These are phyloP conservation scores for Plasmodium falciparum DNA, from an alignment of 169 alveolate species.

Conservation along the genomic window DNA sequence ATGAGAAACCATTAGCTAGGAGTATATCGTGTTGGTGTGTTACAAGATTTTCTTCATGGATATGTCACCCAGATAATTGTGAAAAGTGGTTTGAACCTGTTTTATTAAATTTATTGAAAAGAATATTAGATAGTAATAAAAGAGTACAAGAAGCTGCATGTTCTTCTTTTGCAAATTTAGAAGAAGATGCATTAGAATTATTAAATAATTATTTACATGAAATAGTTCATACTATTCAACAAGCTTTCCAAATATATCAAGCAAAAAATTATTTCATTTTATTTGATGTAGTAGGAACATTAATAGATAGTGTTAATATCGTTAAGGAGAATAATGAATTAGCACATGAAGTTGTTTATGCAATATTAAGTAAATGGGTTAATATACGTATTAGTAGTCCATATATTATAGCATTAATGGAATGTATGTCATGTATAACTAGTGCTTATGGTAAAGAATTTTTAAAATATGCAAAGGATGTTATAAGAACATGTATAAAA, in stretches of 20 bases:
- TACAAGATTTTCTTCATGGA: constrained; percentile 90
- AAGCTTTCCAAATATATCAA: constrained; percentile 87
- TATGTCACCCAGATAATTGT: constrained; percentile 81
- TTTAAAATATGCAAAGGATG: constrained; percentile 73
- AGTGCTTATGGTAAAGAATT: constrained; percentile 76
- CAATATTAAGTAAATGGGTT: constrained; percentile 55
- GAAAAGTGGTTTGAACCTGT: constrained; percentile 78
- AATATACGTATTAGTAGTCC: constrained; percentile 69
- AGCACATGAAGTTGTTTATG: constrained; percentile 71
- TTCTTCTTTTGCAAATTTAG: constrained; percentile 92
- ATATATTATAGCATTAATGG: constrained; percentile 71
- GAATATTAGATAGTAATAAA: constrained; percentile 91
- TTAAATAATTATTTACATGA: constrained; percentile 84
- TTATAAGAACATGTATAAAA: constrained; percentile 73
- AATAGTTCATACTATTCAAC: constrained; percentile 82
- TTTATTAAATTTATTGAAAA: constrained; percentile 78
- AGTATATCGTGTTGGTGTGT: constrained; percentile 94
- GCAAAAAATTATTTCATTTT: constrained; percentile 86
- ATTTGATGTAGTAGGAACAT: constrained; percentile 89
- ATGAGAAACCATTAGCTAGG: constrained; percentile 90
- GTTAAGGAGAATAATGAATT: constrained; percentile 67
- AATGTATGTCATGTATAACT: constrained; percentile 76
- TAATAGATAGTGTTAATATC: constrained; percentile 82
- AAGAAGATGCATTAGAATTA: constrained; percentile 86
- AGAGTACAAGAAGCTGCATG: constrained; percentile 96